Evolutionary conservation across 1,139 yeast species (phyloP), one percentile per base, ranked within the genome.

Genomic region (Geotrichum siamense): DNA sequence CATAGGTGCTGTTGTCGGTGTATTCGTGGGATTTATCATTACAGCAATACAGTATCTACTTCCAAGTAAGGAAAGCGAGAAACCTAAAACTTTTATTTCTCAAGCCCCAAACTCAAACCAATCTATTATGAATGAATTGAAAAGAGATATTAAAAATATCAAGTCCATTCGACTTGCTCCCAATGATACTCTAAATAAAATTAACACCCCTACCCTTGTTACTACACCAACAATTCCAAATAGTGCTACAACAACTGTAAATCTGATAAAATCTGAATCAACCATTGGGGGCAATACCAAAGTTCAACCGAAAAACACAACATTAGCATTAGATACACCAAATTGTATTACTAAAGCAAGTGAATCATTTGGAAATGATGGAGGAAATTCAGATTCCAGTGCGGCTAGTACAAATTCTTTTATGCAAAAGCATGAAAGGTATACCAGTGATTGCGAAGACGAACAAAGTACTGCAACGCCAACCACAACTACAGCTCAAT

Each of bases 391-490:
- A 12, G 37, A 33, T 21, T 9, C 25, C 9, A 31, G 35, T 17
- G 26, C 25, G n/a, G 21, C 26, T 17, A 38, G 45, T 20, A 27
- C 19, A 3, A 38, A 26, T 21, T 27, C 34, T 3, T 4, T 26
- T 5, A 21, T 39, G 3, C 39, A 37, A 3, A 43, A 43, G 31
- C 42, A 32, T 38, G 38, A 25, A 17, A 34, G 34, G 8, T 38
- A 20, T 16, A 36, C 36, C n/a, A 43, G 45, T 28, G 41, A 43
- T 21, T 28, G 27, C 13, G 45, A 43, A 27, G 42, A 43, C 4
- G 42, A 43, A 15, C 13, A 20, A 25, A 25, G 27, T 9, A 25
- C 12, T 9, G 12, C 12, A 12, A 25, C 12, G 27, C 27, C n/a
- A n/a, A n/a, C n/a, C n/a, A 16, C 22, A 8, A 17, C 12, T 5